Base-by-base conservation (phyloP, 768 basidiomycete genomes). In the Leccinum olivaceopallidum region DNA sequence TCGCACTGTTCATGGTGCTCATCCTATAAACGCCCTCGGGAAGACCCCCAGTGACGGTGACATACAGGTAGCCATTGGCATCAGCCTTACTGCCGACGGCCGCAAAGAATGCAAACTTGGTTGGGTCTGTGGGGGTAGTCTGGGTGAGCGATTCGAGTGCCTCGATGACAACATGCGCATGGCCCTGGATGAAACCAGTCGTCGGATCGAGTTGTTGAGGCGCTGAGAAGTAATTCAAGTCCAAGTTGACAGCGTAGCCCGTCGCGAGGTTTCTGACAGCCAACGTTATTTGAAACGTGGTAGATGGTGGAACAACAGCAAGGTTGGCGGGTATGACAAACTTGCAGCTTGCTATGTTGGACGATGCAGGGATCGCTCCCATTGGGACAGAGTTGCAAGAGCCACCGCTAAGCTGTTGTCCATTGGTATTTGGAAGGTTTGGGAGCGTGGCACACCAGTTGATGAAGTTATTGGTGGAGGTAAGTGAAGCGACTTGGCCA, bases 391-490 rank as follows among this genome's bases (percentile, higher is more conserved):
- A 80, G 71, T 88, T 87, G 71, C 86, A 86, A 20, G 83, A 84
- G 13, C 83, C 83, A 6, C 66, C 69, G 62, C 66, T 71, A 67
- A 83, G 68, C 67, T 84, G 86, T 63, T 78, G 56, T 16, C 86
- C 86, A 67, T 86, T 82, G 49, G 88, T 88, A 60, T 88, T 77
- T 4, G 86, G 81, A 53, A 80, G 71, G 53, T 79, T 65, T 4
- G 79, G 69, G 2, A 78, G 67, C 14, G 80, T 82, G 10, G 76
- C 71, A 65, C 88, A 88, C 71, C 78, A 86, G 75, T 88, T 87
- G 75, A 88, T 87, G 71, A 86, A 91, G 78, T 90, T 90, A 76
- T 90, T 87, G 48, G 71, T 73, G n/a, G 86, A 86, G 0, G 82
- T 86, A 7, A 84, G 73, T 6, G 85, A 87, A 14, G 84, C 76